Percentiles rank a stretch among this genome's conserved stretches.
Evolutionary conservation across 1,284 basidiomycete species (phyloP).

Genomic region (Ganoderma meredithae): DNA sequence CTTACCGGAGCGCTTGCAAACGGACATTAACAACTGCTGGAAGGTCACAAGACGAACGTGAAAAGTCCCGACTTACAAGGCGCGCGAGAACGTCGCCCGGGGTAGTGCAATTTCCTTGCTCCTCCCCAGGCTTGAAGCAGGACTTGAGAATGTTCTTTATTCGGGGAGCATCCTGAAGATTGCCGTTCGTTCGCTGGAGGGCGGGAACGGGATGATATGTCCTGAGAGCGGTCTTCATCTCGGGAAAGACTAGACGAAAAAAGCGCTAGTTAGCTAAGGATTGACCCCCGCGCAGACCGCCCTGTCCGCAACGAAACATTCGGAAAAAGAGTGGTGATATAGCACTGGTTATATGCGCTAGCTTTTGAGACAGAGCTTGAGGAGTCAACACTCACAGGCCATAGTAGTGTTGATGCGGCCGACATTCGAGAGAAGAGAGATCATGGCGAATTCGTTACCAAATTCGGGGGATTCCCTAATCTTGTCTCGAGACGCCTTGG

Average conservation of each 20-base stretch:
- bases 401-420: conserved; percentile 95
- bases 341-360: conserved; percentile 5
- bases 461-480: conserved; percentile 83
- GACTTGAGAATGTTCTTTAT: conserved; percentile 56
- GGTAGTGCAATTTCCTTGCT: conserved; percentile 35
- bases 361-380: neutral
- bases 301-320: neutral
- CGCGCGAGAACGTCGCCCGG: conserved; percentile 40
- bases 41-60: conserved; percentile 22
- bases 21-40: conserved; percentile 28
- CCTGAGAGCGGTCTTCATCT: conserved; percentile 75
- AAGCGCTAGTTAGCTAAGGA: conserved; percentile 15
- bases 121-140: conserved; percentile 39
- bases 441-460: conserved; percentile 83
- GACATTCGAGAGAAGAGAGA: conserved; percentile 88
- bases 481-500: conserved; percentile 87
- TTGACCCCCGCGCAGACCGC: neutral
- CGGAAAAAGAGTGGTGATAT: neutral
- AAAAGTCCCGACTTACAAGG: conserved; percentile 33
- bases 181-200: conserved; percentile 68
- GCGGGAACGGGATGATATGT: conserved; percentile 78
- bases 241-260: conserved; percentile 56
- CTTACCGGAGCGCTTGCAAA: conserved; percentile 51
- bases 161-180: conserved; percentile 75
- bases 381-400: conserved; percentile 70